Base-by-base conservation (phyloP, 805 yeast species). In the Kodamaea leandrae region DNA sequence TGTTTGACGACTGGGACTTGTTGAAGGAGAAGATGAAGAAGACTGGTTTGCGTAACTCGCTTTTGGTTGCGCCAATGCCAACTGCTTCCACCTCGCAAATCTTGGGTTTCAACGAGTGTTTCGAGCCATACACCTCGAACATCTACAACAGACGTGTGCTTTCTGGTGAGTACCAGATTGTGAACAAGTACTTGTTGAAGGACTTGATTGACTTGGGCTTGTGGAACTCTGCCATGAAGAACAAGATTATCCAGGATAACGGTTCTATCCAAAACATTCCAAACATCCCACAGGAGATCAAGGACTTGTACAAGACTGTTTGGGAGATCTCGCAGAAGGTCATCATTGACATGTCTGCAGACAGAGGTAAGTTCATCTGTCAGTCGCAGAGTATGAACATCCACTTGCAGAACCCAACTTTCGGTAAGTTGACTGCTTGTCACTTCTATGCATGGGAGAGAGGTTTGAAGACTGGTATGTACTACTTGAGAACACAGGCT, bases 371-470 rank as follows among this genome's bases (percentile, higher is more conserved):
- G 16, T 86, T 73, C 64, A 81, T 85, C 60, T 93, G 85, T 63
- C 99, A 93, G 69, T 87, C 96, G 20, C 98, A 91, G 71, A 83
- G 93, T 35, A 71, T 93, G 74, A 93, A 91, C 63, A 80, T 93
- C 49, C 90, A 87, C 69, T 74, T 93, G 64, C 80, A 77, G 60
- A 82, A 82, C 46, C 97, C 97, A 45, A 89, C 98, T 2, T 86
- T 88, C 91, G 95, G 96, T 55, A 93, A 93, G 65, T 76, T 93
- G 60, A 93, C 98, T 4, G 81, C 93, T 50, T 93, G 93, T 97
- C 99, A 93, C 65, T 93, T 93, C 74, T 91, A 93, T 61, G 98
- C 96, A 36, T 93, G 99, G 99, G 86, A 86, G 73, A 88, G 86
- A 72, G 99, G 99, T 46, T 77, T 93, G 61, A 93, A 93, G 77